Evolutionary conservation across 75 land plant species (phyloP).

Genomic region (Azolla pinnata): DNA sequence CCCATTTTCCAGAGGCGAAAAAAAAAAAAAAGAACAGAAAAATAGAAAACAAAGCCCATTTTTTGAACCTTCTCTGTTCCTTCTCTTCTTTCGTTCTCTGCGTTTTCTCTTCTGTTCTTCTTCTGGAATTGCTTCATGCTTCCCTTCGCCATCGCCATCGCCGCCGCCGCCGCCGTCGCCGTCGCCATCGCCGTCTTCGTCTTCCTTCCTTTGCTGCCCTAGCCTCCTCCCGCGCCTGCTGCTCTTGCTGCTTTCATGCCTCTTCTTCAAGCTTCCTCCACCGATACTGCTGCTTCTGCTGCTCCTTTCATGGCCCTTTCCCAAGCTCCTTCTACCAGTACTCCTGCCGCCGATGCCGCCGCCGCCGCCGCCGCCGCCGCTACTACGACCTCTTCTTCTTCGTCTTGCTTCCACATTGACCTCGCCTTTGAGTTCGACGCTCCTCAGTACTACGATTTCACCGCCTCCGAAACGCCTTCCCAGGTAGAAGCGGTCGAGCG

Average conservation of each 20-base stretch:
- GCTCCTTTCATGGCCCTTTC: no score
- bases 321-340: neutral
- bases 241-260: neutral
- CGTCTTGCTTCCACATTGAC: conserved; percentile 32
- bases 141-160: no score
- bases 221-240: neutral
- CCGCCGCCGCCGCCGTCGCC: no score
- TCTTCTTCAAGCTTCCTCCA: neutral
- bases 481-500: conserved; percentile 44
- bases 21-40: no score
- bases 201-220: no score
- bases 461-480: conserved; percentile 45
- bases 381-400: neutral
- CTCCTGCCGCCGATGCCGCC: neutral
- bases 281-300: no score
- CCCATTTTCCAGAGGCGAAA: no score
- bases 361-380: neutral
- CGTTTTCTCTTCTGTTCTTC: neutral
- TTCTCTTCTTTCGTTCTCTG: neutral
- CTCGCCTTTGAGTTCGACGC: conserved; percentile 77
- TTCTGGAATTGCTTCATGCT: neutral
- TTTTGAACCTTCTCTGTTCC: neutral
- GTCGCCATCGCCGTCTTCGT: no score
- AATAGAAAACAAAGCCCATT: no score
- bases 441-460: conserved; percentile 72